Percentiles rank a stretch among this genome's conserved stretches.
These are phyloP conservation scores for Cutaneotrichosporon sp. DNA, from an alignment of 1,284 basidiomycete species.

Conservation along the genomic window DNA sequence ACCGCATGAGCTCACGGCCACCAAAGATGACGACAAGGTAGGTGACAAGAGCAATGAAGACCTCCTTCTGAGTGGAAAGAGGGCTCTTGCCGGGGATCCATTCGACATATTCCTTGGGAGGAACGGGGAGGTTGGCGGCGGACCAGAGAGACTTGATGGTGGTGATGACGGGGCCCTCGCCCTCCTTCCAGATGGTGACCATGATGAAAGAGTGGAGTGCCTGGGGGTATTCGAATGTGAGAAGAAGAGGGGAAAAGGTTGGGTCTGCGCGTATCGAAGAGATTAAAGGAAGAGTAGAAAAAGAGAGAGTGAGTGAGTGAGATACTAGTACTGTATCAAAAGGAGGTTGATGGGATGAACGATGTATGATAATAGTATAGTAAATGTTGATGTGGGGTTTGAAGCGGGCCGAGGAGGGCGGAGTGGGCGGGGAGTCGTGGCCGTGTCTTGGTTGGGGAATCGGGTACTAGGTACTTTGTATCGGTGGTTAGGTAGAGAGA, in stretches of 20 bases:
- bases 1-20: conserved; percentile 79
- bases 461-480: not conserved
- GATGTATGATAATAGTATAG: not conserved
- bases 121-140: conserved; percentile 36
- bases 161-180: conserved; percentile 45
- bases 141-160: conserved; percentile 38
- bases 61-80: conserved; percentile 72
- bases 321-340: not conserved
- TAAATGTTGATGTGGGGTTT: not conserved
- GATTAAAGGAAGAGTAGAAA: conserved; percentile 1
- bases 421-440: conserved; percentile 8
- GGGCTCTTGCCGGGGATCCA: conserved; percentile 60
- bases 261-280: not conserved
- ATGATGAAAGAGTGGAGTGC: conserved; percentile 1
- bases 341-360: not conserved
- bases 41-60: conserved; percentile 66
- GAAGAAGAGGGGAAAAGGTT: not conserved
- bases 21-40: conserved; percentile 91
- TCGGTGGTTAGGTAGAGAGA: not conserved
- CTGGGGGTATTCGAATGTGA: not conserved
- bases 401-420: not conserved
- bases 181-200: conserved; percentile 24
- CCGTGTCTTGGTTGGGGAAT: conserved; percentile 1
- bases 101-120: conserved; percentile 36
- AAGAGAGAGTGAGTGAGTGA: not conserved